These are phyloP conservation scores for Phialophora macrospora DNA, from an alignment of 2,329 filamentous ascomycete species.

Conservation along the genomic window DNA sequence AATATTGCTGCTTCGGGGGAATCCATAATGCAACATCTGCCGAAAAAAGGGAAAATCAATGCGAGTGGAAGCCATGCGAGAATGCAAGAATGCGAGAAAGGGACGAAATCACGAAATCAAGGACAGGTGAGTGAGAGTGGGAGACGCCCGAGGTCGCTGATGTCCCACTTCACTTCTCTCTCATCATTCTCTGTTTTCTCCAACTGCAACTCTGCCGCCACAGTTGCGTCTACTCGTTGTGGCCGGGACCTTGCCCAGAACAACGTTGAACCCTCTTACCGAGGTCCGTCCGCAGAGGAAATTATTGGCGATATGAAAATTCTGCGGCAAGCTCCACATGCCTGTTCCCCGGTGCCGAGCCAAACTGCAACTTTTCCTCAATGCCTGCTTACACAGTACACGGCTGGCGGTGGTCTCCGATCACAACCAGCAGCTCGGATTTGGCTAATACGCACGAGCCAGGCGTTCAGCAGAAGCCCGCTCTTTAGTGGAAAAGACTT, in stretches of 20 bases:
- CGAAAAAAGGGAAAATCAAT: background rate
- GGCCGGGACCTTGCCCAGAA: background rate
- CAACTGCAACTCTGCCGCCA: slow-evolving; percentile 12
- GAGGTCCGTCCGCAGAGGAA: background rate
- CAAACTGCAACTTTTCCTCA: background rate
- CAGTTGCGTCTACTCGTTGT: background rate
- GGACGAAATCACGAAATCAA: background rate
- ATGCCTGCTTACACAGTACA: background rate
- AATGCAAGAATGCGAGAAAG: background rate
- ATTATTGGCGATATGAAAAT: slow-evolving; percentile 2
- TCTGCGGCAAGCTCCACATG: background rate
- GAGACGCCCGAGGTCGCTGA: background rate
- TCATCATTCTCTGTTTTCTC: background rate
- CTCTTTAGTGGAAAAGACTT: background rate
- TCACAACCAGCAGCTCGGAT: background rate
- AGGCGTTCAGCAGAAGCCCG: background rate
- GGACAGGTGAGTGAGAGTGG: background rate
- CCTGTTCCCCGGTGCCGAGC: background rate
- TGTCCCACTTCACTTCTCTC: background rate
- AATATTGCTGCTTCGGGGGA: background rate
- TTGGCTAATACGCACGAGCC: background rate
- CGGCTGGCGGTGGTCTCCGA: background rate
- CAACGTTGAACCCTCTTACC: background rate
- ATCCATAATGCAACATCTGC: background rate
- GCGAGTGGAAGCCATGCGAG: background rate